Evolutionary conservation across 352 stramenopile genomes (phyloP).

Genomic region (Thalassiosira mediterranea): DNA sequence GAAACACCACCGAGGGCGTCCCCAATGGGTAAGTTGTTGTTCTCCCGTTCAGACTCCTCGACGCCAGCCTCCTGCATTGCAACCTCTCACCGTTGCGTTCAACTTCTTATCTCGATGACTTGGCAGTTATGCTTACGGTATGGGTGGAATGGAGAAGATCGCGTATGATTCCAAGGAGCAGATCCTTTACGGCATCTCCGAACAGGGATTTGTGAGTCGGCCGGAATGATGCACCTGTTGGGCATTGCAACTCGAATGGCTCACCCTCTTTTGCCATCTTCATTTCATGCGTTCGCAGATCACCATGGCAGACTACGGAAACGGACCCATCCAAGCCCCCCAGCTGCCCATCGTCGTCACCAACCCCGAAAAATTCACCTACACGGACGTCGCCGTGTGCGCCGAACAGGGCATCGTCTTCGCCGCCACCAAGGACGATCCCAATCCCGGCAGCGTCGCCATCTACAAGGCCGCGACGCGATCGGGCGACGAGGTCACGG

Average conservation of each 20-base stretch:
- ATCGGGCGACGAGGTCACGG: conserved; percentile 3
- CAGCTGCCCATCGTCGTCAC: conserved; percentile 27
- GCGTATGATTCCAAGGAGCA: conserved; percentile 44
- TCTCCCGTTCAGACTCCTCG: too few species aligned
- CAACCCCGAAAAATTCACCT: conserved; percentile 19
- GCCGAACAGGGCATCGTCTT: conserved; percentile 36
- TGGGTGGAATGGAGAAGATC: conserved; percentile 44
- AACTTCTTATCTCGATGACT: background rate
- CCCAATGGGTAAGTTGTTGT: conserved; percentile 36
- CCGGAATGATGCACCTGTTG: background rate
- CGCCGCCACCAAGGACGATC: conserved; percentile 34
- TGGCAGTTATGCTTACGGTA: conserved; percentile 43
- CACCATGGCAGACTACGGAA: conserved; percentile 45
- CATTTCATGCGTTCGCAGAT: conserved; percentile 16
- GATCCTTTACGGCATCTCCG: conserved; percentile 51
- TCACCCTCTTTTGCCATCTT: too few species aligned
- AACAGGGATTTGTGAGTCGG: conserved; percentile 41
- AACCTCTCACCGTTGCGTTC: too few species aligned
- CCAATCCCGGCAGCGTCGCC: conserved; percentile 32
- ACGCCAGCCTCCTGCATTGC: too few species aligned
- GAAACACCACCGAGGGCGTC: conserved; percentile 18
- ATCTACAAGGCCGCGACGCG: conserved; percentile 37
- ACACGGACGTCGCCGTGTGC: conserved; percentile 39
- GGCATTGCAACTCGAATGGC: too few species aligned
- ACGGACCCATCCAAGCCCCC: conserved; percentile 17